These are phyloP conservation scores for Pyrenochaeta sp. DNA, from an alignment of 2,329 filamentous ascomycete genomes.

Conservation along the genomic window DNA sequence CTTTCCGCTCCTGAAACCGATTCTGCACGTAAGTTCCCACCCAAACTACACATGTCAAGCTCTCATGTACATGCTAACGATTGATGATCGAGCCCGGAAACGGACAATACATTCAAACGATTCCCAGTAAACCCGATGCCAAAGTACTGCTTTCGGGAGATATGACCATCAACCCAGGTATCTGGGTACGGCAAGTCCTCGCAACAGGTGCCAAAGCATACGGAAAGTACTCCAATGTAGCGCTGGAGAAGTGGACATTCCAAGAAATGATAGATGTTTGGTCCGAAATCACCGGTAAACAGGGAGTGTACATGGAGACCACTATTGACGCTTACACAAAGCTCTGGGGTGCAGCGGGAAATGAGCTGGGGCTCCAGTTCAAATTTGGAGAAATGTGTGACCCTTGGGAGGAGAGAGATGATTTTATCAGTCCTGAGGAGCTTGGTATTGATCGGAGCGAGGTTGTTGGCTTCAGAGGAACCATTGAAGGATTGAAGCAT, in stretches of 20 bases:
- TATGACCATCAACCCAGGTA: slow-evolving; percentile 34
- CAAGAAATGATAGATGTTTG: slow-evolving; percentile 33
- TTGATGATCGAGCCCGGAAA: slow-evolving; percentile 14
- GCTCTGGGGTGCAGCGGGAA: slow-evolving; percentile 29
- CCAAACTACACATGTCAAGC: too few relatives aligned
- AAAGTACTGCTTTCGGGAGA: slow-evolving; percentile 35
- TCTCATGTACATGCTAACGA: not conserved
- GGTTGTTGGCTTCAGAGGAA: slow-evolving; percentile 31
- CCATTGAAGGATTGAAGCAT: slow-evolving; percentile 19
- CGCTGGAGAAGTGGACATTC: slow-evolving; percentile 34
- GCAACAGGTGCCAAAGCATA: slow-evolving; percentile 22
- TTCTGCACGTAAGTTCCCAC: slow-evolving; percentile 26
- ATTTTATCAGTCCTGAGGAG: slow-evolving; percentile 31
- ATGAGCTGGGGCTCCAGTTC: slow-evolving; percentile 34
- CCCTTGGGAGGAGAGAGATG: slow-evolving; percentile 32
- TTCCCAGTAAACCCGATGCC: slow-evolving; percentile 33
- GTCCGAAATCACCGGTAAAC: slow-evolving; percentile 38
- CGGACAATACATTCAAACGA: slow-evolving; percentile 30
- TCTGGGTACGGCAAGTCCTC: slow-evolving; percentile 39
- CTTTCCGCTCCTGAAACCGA: slow-evolving; percentile 33
- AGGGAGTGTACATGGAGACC: slow-evolving; percentile 30
- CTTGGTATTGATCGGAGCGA: slow-evolving; percentile 32
- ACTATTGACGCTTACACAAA: slow-evolving; percentile 22
- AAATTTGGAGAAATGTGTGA: slow-evolving; percentile 36
- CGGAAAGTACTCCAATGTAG: slow-evolving; percentile 36